These are phyloP conservation scores for Byssothecium circinans DNA, from an alignment of 2,329 filamentous ascomycete species.

Conservation along the genomic window DNA sequence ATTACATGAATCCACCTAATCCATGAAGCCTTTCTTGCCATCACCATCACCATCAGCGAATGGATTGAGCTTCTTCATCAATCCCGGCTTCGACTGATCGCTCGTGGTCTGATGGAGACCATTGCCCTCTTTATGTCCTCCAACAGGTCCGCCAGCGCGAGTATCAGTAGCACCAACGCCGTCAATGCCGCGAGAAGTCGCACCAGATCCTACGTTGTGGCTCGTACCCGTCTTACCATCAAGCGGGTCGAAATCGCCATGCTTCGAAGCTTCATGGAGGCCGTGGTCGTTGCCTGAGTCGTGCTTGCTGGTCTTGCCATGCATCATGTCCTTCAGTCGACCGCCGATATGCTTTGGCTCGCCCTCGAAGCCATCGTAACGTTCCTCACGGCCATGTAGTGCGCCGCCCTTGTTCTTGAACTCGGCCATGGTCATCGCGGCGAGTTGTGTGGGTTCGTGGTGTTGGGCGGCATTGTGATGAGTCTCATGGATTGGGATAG, in stretches of 20 bases:
- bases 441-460: conserved; percentile 65
- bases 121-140: conserved; percentile 17
- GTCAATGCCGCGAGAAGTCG: neutral
- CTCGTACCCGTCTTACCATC: conserved; percentile 2
- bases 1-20: conserved; percentile 34
- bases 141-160: conserved; percentile 2
- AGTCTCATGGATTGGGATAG: conserved; percentile 70
- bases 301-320: conserved; percentile 18
- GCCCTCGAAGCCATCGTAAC: conserved; percentile 63
- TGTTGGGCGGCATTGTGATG: conserved; percentile 69
- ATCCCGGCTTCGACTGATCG: conserved; percentile 46
- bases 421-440: conserved; percentile 65
- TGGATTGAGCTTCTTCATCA: conserved; percentile 60
- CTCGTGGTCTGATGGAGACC: conserved; percentile 2
- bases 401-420: conserved; percentile 61
- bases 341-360: conserved; percentile 57
- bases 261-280: conserved; percentile 11
- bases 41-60: conserved; percentile 57
- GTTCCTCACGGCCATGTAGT: conserved; percentile 57
- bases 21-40: conserved; percentile 60
- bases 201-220: neutral
- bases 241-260: conserved; percentile 13
- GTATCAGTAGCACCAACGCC: neutral
- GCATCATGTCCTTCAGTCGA: conserved; percentile 19
- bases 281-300: conserved; percentile 16